Percentiles rank a stretch among this genome's conserved stretches.
Conservation (phyloP, 2,329 filamentous ascomycete genomes). For the Alternaria alternata region DNA sequence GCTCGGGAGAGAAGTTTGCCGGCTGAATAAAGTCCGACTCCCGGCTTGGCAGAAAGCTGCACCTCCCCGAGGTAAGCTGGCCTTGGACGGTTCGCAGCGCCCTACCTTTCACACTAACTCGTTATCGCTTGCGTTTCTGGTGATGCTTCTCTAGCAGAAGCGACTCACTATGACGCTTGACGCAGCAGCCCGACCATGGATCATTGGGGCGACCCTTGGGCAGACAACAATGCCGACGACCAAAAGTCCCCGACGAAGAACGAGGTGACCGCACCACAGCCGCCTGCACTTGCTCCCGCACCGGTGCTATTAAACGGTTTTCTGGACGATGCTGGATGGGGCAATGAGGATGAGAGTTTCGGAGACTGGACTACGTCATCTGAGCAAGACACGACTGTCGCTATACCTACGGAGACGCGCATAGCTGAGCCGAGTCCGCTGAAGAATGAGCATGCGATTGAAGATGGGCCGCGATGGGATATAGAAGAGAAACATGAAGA, state of each 20-base stretch:
- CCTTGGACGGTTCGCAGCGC: constrained; percentile 8
- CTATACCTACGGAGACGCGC: constrained; percentile 6
- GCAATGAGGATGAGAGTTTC: constrained; percentile 40
- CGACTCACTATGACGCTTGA: constrained; percentile 49
- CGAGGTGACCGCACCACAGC: constrained; percentile 32
- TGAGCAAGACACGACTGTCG: constrained; percentile 7
- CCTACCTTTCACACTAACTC: not conserved
- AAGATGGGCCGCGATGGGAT: constrained; percentile 15
- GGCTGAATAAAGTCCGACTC: constrained; percentile 5
- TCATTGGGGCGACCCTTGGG: constrained; percentile 54
- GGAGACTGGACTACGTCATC: constrained; percentile 39
- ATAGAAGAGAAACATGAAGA: not conserved
- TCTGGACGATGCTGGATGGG: constrained; percentile 50
- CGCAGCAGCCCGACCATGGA: constrained; percentile 46
- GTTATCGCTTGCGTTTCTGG: constrained; percentile 8
- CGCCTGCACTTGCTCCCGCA: constrained; percentile 21
- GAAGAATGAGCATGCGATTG: not conserved
- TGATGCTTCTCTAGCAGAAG: constrained; percentile 43
- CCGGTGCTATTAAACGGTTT: constrained; percentile 41
- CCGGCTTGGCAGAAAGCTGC: constrained; percentile 24
- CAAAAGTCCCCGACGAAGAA: constrained; percentile 32
- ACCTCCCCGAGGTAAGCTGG: constrained; percentile 17
- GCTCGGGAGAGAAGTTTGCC: constrained; percentile 1
- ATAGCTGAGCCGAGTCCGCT: not conserved
- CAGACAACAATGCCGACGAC: constrained; percentile 42